Evolutionary conservation across 148 eudicot species (phyloP), one percentile per base, ranked within the genome.

Genomic region (Vaccinium macrocarpon): DNA sequence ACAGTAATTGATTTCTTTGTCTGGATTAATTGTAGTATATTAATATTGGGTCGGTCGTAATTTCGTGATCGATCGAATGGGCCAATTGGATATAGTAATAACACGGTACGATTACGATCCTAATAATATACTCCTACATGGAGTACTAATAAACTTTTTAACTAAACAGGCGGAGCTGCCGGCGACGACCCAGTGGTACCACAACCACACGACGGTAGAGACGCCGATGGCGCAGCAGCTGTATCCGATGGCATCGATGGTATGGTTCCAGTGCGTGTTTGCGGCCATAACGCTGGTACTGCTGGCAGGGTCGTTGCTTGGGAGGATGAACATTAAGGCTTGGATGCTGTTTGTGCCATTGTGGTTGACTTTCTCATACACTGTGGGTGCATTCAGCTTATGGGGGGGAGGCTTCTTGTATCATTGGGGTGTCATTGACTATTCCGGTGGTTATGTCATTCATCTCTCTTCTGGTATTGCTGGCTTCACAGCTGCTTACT

Each of bases 331-430:
- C 77, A 90, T 92, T n/a, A 88, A 86, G 84, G 94, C 96, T 0
- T 93, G 96, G 96, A 93, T 93, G 93, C 81, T 88, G 90, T 93
- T 93, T 15, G 96, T 93, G 85, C 94, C 96, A 0, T 84, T 93
- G 11, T 93, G 94, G 96, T 83, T 91, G 29, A 91, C 93, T 5
- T 93, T 92, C 32, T 91, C 92, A 1, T 93, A 93, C 81, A 93
- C 93, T 5, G 93, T 92, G 6, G 95, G 97, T 51, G 92, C 93
- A 5, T 91, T 90, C 82, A 91, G 95, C 76, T 25, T 93, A 1
- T 93, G 97, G 97, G 95, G 97, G 25, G 97, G 97, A 8, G 95
- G 95, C 13, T 91, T 93, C 64, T 83, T 93, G 88, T 93, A 82
- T 35, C 93, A 91, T 1, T 93, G 95, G 97, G 95, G 97, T 2